These are phyloP conservation scores for Rhodomyrtus tomentosa DNA, from an alignment of 345 rosid species.

Conservation along the genomic window DNA sequence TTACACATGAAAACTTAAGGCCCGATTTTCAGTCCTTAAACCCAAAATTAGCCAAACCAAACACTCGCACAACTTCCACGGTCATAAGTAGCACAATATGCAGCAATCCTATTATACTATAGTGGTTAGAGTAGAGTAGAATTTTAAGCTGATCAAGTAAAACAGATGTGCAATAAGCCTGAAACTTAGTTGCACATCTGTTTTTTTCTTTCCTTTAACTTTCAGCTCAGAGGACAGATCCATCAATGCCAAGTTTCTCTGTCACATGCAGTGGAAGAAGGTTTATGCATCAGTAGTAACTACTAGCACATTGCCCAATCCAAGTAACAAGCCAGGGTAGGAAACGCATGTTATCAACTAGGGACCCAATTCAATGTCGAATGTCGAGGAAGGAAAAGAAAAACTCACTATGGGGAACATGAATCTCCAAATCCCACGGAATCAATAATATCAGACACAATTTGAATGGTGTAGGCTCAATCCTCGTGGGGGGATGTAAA, in stretches of 20 bases:
- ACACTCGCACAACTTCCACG: too few relatives aligned
- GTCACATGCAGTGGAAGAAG: background rate
- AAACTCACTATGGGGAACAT: slow-evolving; percentile 57
- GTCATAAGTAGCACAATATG: background rate
- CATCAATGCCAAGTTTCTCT: too few relatives aligned
- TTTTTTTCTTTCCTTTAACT: background rate
- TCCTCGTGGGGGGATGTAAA: slow-evolving; percentile 34
- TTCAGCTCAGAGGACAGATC: background rate
- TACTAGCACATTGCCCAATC: background rate
- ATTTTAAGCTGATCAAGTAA: background rate
- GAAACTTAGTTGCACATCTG: background rate
- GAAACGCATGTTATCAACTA: background rate
- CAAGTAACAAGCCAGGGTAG: background rate
- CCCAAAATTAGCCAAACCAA: background rate
- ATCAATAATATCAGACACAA: slow-evolving; percentile 40
- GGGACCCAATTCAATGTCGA: background rate
- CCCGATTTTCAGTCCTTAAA: too few relatives aligned
- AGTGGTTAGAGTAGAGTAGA: background rate
- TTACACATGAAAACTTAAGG: background rate
- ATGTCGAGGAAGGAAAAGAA: background rate
- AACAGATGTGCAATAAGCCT: background rate
- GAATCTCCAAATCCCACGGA: slow-evolving; percentile 41
- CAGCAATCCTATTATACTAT: background rate
- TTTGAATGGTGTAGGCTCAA: slow-evolving; percentile 20
- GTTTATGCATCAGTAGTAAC: background rate